These are phyloP conservation scores for Halophytophthora polymorphica DNA, from an alignment of 352 stramenopile genomes.

Conservation along the genomic window DNA sequence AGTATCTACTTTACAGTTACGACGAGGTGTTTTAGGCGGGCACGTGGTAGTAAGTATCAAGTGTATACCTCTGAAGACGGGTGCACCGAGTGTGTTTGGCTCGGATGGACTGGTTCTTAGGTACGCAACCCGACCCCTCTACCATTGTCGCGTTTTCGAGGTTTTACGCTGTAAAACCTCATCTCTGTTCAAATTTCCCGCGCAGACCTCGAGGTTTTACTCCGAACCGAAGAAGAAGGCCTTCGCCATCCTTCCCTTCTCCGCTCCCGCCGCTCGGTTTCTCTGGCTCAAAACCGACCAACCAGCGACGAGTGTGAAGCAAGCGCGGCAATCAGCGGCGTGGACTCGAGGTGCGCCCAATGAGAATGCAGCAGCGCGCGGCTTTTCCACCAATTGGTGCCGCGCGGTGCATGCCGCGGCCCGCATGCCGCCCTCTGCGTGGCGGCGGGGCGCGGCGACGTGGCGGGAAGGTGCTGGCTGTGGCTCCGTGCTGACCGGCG, in stretches of 20 bases:
- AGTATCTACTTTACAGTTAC: too few relatives aligned
- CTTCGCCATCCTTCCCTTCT: background rate
- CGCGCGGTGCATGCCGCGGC: slow-evolving; percentile 8
- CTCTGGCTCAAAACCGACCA: slow-evolving; percentile 18
- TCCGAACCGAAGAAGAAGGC: too few relatives aligned
- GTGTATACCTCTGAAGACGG: too few relatives aligned
- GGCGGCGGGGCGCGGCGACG: slow-evolving; percentile 2
- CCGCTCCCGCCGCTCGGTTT: background rate
- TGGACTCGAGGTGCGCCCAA: slow-evolving; percentile 46
- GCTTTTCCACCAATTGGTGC: slow-evolving; percentile 77
- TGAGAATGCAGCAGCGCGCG: slow-evolving; percentile 44
- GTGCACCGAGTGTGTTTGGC: too few relatives aligned
- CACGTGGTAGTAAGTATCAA: too few relatives aligned
- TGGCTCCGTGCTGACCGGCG: too few relatives aligned
- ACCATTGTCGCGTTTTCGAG: background rate
- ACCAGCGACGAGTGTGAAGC: slow-evolving; percentile 22
- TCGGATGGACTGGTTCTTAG: too few relatives aligned
- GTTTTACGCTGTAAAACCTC: slow-evolving; percentile 6
- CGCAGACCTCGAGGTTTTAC: too few relatives aligned
- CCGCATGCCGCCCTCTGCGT: slow-evolving; percentile 10
- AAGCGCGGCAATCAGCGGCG: slow-evolving; percentile 11
- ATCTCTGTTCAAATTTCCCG: slow-evolving; percentile 3
- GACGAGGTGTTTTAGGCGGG: too few relatives aligned
- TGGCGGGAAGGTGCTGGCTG: background rate
- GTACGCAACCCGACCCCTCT: too few relatives aligned